Base-by-base conservation (phyloP, 2,329 filamentous ascomycete species). In the Colletotrichum scovillei region DNA sequence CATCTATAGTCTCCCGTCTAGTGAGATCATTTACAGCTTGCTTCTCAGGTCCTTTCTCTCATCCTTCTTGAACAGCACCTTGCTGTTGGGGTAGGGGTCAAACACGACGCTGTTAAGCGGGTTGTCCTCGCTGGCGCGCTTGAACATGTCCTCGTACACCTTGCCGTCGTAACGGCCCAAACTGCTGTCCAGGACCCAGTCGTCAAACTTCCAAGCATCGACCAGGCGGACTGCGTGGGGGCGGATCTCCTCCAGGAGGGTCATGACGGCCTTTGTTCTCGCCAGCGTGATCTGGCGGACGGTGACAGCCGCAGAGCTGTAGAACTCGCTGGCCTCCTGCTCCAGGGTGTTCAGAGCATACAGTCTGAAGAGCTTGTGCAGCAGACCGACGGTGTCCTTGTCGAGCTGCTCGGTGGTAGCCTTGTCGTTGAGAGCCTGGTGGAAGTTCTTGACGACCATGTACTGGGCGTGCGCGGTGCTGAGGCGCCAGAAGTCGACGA, bases 281-380 rank as follows among this genome's bases (percentile, higher is more conserved):
- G 92, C 88, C 11, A 95, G 88, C 72, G 90, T 88, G 78, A 95
- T 94, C 84, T 95, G 93, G 46, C 91, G 88, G 30, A 93, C 91
- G 0, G 92, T 94, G 30, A 92, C 90, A 2, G 93, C 93, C 26
- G 88, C 87, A 0, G 88, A 91, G 9, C 90, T 89, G 85, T 93
- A 94, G 86, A 95, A 95, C 77, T 95, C 93, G 26, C 88, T 88
- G 0, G 91, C 90, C 78, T 94, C 92, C 65, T 87, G 86, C 81
- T 94, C 92, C 11, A 95, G 74, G 69, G 85, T 78, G 78, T 87
- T 87, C 85, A 92, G 86, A 84, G 89, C 81, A 89, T 95, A 92
- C 89, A 97, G 92, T 92, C 95, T 89, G 90, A 94, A 93, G 89
- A 97, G 86, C 92, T 91, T 91, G 82, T 91, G 89, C 77, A 95